These are phyloP conservation scores for Aspergillus wentii DNA, from an alignment of 495 filamentous ascomycete species.

Conservation along the genomic window DNA sequence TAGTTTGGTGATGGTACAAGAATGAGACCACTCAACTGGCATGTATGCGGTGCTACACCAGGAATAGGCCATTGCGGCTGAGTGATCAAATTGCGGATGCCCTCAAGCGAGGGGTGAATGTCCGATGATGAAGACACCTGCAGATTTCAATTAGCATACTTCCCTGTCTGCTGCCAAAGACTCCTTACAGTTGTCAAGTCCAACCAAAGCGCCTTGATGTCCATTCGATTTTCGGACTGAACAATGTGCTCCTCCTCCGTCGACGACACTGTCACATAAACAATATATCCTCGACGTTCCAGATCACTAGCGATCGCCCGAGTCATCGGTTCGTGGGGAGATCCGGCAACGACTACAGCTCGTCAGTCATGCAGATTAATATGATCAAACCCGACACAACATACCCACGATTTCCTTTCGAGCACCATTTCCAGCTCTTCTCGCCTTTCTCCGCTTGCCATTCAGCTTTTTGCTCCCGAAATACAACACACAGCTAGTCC, in stretches of 20 bases:
- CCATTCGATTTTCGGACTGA: conserved; percentile 64
- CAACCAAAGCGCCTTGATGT: conserved; percentile 76
- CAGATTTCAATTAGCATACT: conserved; percentile 24
- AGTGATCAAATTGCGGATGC: conserved; percentile 54
- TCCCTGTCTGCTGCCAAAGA: background rate
- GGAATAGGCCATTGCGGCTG: conserved; percentile 67
- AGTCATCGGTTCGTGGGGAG: conserved; percentile 73
- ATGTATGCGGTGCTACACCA: conserved; percentile 65
- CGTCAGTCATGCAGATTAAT: background rate
- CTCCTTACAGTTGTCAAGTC: conserved; percentile 59
- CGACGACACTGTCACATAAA: conserved; percentile 78
- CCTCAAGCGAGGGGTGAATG: conserved; percentile 47
- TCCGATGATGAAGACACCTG: conserved; percentile 51
- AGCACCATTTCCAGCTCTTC: conserved; percentile 74
- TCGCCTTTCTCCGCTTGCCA: conserved; percentile 67
- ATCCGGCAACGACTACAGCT: conserved; percentile 76
- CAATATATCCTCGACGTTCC: conserved; percentile 88
- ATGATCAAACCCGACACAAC: conserved; percentile 6
- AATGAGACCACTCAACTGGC: conserved; percentile 72
- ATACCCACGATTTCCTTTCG: conserved; percentile 77
- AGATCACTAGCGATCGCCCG: conserved; percentile 76
- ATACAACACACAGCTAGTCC: conserved; percentile 61
- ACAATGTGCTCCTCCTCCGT: conserved; percentile 78
- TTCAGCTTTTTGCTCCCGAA: conserved; percentile 56
- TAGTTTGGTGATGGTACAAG: conserved; percentile 59